Evolutionary conservation across 73 alveolate genomes (phyloP).

Genomic region (Paramecium sonneborni): DNA sequence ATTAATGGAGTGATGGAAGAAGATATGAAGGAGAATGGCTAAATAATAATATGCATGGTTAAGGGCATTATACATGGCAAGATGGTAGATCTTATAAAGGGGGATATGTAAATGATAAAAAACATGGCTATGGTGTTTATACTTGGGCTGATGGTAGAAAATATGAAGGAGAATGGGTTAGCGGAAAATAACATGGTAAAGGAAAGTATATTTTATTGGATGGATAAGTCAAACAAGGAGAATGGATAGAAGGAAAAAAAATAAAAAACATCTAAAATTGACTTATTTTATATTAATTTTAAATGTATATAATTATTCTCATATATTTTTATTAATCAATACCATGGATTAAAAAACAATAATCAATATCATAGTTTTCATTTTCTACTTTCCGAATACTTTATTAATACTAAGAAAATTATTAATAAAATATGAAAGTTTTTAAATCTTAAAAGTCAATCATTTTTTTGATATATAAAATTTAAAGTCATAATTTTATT

Average conservation of each 20-base stretch:
- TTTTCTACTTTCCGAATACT: too few species aligned
- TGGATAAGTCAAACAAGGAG: conserved; percentile 57
- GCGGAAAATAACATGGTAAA: conserved; percentile 57
- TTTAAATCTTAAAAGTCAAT: too few species aligned
- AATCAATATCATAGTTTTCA: too few species aligned
- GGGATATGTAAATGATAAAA: conserved; percentile 67
- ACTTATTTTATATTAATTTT: background rate
- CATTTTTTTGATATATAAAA: too few species aligned
- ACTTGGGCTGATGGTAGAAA: conserved; percentile 81
- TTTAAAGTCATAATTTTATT: too few species aligned
- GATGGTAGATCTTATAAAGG: conserved; percentile 70
- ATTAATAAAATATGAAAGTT: too few species aligned
- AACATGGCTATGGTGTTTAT: conserved; percentile 77
- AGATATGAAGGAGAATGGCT: conserved; percentile 69
- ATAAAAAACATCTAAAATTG: conserved; percentile 16
- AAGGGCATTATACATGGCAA: conserved; percentile 60
- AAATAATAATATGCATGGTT: conserved; percentile 67
- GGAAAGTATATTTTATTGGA: conserved; percentile 42
- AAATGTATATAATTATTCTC: background rate
- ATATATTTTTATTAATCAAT: too few species aligned
- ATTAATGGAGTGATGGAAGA: conserved; percentile 82
- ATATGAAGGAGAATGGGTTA: conserved; percentile 69
- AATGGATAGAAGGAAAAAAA: conserved; percentile 58
- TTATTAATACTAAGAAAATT: too few species aligned
- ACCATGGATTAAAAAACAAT: too few species aligned